Conservation (phyloP, 495 filamentous ascomycete species). For the Cairneyella variabilis region DNA sequence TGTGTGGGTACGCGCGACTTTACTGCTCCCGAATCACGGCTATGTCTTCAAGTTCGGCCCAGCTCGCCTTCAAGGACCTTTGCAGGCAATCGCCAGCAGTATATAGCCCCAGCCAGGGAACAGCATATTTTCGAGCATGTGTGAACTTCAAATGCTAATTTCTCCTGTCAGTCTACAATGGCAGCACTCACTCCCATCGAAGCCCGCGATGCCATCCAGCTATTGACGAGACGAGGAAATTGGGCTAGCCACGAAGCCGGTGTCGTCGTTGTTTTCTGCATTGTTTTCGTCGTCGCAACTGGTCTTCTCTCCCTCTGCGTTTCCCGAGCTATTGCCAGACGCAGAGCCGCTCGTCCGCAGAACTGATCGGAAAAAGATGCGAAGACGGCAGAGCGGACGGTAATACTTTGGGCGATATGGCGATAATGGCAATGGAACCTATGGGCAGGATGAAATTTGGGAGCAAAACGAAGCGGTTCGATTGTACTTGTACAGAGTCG, state of each 20-base stretch:
- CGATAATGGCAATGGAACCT: background rate
- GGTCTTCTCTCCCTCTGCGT: slow-evolving; percentile 44
- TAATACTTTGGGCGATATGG: background rate
- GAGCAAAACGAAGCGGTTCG: too few species aligned
- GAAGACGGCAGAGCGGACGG: background rate
- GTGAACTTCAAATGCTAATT: background rate
- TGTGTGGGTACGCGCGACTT: too few species aligned
- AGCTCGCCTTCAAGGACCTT: too few species aligned
- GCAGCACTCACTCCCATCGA: slow-evolving; percentile 10
- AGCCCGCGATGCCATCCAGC: slow-evolving; percentile 16
- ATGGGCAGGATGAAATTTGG: background rate
- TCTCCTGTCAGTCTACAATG: slow-evolving; percentile 17
- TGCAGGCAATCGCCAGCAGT: too few species aligned
- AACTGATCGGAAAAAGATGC: background rate
- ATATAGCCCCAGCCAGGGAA: too few species aligned
- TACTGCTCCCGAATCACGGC: too few species aligned
- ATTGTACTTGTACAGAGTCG: too few species aligned
- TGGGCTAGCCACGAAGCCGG: slow-evolving; percentile 47
- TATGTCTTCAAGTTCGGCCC: too few species aligned
- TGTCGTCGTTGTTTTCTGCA: slow-evolving; percentile 57
- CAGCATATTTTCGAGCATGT: too few species aligned
- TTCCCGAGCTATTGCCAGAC: slow-evolving; percentile 27
- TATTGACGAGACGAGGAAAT: slow-evolving; percentile 46
- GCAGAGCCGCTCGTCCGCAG: slow-evolving; percentile 1
- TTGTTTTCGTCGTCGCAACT: slow-evolving; percentile 49